These are phyloP conservation scores for Penicillium soppii DNA, from an alignment of 495 filamentous ascomycete species.

Conservation along the genomic window DNA sequence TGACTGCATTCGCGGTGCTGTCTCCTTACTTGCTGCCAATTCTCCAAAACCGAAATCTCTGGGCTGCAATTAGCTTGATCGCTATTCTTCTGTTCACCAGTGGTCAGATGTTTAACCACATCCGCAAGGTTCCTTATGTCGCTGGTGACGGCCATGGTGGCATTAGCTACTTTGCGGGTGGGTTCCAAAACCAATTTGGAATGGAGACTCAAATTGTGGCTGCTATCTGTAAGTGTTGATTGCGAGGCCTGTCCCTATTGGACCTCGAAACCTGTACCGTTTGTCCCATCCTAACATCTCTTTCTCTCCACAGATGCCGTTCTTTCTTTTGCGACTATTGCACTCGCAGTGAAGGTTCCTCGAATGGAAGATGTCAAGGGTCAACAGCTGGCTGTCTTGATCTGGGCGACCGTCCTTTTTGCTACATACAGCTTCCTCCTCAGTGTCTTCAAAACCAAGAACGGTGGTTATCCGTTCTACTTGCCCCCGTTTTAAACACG, in stretches of 20 bases:
- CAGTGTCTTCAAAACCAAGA: conserved; percentile 92
- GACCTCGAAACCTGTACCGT: not conserved
- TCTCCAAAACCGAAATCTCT: conserved; percentile 86
- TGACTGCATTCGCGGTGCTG: conserved; percentile 70
- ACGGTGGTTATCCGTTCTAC: conserved; percentile 90
- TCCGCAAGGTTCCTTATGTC: conserved; percentile 95
- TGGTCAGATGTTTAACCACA: conserved; percentile 99
- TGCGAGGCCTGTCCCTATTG: not conserved
- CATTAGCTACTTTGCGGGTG: conserved; percentile 86
- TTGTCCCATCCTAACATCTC: conserved; percentile 10
- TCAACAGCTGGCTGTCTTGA: conserved; percentile 78
- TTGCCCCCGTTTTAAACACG: conserved; percentile 76
- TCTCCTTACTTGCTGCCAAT: conserved; percentile 83
- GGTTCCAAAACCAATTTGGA: conserved; percentile 94
- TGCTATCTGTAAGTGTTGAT: conserved; percentile 77
- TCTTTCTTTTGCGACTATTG: conserved; percentile 89
- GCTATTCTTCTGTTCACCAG: conserved; percentile 91
- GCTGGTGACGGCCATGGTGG: conserved; percentile 81
- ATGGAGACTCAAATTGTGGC: conserved; percentile 96
- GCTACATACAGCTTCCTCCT: conserved; percentile 90
- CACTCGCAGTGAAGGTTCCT: conserved; percentile 86
- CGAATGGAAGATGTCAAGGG: conserved; percentile 72
- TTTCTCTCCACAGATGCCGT: conserved; percentile 67
- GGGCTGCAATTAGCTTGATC: conserved; percentile 89
- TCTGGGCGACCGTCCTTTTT: conserved; percentile 78